phyloP scores from a whole-genome alignment of 2,329 filamentous ascomycete species.

The Reticulascus tulasneorum region DNA sequence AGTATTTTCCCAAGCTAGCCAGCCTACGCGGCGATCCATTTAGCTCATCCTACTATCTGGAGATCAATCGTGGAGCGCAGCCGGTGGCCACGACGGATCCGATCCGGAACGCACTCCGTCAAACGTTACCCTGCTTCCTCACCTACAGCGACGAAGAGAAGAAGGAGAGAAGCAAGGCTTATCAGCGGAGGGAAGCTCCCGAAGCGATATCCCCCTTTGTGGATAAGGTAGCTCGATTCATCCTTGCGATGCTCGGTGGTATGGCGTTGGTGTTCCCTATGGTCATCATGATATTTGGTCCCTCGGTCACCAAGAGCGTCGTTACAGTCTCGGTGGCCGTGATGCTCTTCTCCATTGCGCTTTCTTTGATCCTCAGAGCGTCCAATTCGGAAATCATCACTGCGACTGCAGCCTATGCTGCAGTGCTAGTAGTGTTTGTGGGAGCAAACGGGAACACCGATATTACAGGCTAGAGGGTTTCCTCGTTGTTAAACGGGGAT shows the following conservation, averaged over 20 bases:
- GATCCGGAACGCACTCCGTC: too few relatives aligned
- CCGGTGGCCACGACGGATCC: not conserved
- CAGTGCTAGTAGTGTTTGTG: conserved; percentile 18
- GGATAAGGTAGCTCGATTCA: conserved; percentile 6
- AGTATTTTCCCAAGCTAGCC: too few relatives aligned
- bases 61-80: not conserved
- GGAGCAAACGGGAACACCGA: too few relatives aligned
- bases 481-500: not conserved
- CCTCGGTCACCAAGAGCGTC: conserved; percentile 9
- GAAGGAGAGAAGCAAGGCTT: not conserved
- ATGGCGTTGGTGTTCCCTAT: conserved; percentile 12
- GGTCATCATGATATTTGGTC: conserved; percentile 13
- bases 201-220: not conserved
- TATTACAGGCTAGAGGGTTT: too few relatives aligned
- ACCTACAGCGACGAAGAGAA: not conserved
- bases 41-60: not conserved
- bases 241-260: conserved; percentile 10
- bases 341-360: conserved; percentile 8
- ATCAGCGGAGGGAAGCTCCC: not conserved
- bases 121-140: not conserved
- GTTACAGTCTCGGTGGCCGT: conserved; percentile 11
- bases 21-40: not conserved
- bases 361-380: conserved; percentile 2
- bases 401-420: conserved; percentile 15
- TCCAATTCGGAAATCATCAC: conserved; percentile 12